These are phyloP conservation scores for Rossbeevera mucosa DNA, from an alignment of 768 basidiomycete species.

Conservation along the genomic window DNA sequence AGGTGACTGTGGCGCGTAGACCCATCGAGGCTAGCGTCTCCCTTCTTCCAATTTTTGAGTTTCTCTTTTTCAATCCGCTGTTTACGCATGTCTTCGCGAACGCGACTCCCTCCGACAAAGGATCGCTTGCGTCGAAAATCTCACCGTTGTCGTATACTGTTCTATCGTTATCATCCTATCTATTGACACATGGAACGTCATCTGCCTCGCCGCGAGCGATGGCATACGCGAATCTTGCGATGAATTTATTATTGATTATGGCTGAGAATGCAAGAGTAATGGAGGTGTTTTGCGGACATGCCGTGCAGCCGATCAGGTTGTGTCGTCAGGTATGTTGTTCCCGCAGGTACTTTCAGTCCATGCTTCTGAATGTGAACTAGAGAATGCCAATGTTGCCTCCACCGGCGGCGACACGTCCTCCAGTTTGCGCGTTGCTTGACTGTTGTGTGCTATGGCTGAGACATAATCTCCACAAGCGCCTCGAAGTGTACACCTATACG, in stretches of 20 bases:
- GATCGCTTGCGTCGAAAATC: conserved; percentile 17
- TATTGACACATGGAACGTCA: conserved; percentile 65
- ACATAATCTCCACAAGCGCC: conserved; percentile 61
- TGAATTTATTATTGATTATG: conserved; percentile 49
- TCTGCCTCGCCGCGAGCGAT: conserved; percentile 52
- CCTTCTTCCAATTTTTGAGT: conserved; percentile 59
- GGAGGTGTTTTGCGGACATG: conserved; percentile 41
- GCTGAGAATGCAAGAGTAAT: conserved; percentile 48
- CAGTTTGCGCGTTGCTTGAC: conserved; percentile 58
- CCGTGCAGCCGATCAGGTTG: conserved; percentile 41
- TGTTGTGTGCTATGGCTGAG: conserved; percentile 66
- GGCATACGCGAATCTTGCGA: conserved; percentile 56
- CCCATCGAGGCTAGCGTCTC: conserved; percentile 59
- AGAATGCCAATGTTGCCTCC: conserved; percentile 49
- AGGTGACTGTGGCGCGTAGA: conserved; percentile 32
- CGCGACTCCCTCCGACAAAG: conserved; percentile 27
- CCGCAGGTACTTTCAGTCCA: not conserved
- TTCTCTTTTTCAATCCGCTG: conserved; percentile 44
- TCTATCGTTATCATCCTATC: conserved; percentile 58
- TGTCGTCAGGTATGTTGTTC: conserved; percentile 54
- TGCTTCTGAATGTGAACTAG: conserved; percentile 28
- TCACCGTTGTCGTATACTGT: conserved; percentile 44
- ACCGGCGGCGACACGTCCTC: conserved; percentile 37
- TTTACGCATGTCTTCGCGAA: conserved; percentile 49
- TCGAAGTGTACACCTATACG: conserved; percentile 57